These are phyloP conservation scores for Aspergillus fructus DNA, from an alignment of 2,329 filamentous ascomycete species.

Conservation along the genomic window DNA sequence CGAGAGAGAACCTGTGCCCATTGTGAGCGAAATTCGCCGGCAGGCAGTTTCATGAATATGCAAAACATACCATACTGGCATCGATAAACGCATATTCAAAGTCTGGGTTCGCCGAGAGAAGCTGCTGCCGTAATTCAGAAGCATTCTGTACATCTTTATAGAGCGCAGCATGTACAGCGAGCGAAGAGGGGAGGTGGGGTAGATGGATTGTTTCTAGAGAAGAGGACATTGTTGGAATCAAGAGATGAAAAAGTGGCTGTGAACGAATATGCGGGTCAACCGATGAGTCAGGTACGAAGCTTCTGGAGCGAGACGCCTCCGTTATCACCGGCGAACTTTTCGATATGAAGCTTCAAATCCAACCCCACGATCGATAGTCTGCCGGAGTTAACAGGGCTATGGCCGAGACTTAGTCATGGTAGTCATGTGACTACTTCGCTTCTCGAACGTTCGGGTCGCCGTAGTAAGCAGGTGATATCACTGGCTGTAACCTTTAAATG, in stretches of 20 bases:
- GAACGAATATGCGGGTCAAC: not conserved
- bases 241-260: not conserved
- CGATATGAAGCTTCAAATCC: constrained; percentile 1
- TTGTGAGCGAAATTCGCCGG: constrained; percentile 4
- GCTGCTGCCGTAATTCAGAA: constrained; percentile 73
- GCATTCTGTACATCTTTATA: constrained; percentile 78
- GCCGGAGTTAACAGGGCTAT: constrained; percentile 11
- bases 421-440: constrained; percentile 23
- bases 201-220: constrained; percentile 66
- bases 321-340: not conserved
- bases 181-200: constrained; percentile 69
- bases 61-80: constrained; percentile 65
- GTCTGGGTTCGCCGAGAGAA: constrained; percentile 76
- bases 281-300: not conserved
- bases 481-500: constrained; percentile 21
- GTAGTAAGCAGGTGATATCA: constrained; percentile 31
- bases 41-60: not conserved
- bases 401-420: constrained; percentile 16
- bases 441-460: constrained; percentile 39
- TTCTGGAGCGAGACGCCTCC: not conserved
- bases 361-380: constrained; percentile 12
- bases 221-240: not conserved
- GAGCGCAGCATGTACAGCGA: constrained; percentile 70
- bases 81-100: constrained; percentile 96
- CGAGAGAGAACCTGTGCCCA: constrained; percentile 64